phyloP scores from a whole-genome alignment of 495 filamentous ascomycete genomes.

The Aspergillus biplanus region DNA sequence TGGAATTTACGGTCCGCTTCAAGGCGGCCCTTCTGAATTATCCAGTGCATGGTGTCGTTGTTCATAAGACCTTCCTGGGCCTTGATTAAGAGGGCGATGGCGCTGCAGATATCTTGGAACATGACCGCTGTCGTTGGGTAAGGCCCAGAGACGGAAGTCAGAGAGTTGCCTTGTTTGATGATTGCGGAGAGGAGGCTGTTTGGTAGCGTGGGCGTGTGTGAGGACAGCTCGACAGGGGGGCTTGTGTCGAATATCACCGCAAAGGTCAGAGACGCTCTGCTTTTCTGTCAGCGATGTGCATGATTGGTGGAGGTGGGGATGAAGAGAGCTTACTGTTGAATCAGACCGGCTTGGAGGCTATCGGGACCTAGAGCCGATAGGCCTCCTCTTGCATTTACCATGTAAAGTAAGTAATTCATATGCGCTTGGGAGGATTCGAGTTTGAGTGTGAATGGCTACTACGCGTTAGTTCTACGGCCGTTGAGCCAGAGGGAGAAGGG shows the following conservation, averaged over 20 bases:
- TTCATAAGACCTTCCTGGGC: not conserved
- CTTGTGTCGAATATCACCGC: not conserved
- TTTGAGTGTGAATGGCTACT: not conserved
- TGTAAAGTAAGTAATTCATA: not conserved
- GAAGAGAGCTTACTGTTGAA: constrained; percentile 1
- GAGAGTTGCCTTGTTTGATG: not conserved
- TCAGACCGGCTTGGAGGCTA: not conserved
- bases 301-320: not conserved
- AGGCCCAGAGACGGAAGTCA: not conserved
- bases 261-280: not conserved
- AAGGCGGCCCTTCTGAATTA: constrained; percentile 3
- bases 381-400: not conserved
- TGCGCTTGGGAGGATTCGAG: not conserved
- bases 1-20: not conserved
- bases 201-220: not conserved
- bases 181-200: not conserved
- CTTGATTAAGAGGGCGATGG: not conserved
- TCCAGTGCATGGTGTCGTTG: not conserved
- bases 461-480: not conserved
- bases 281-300: not conserved
- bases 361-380: constrained; percentile 1
- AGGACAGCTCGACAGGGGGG: not conserved
- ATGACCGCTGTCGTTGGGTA: constrained; percentile 1
- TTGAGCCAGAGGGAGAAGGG: not conserved
- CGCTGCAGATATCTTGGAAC: constrained; percentile 1